A percentile compares a stretch with the other conserved stretches of the same genome.
phyloP scores from a whole-genome alignment of 768 basidiomycete genomes.

The Kwoniella europaea region DNA sequence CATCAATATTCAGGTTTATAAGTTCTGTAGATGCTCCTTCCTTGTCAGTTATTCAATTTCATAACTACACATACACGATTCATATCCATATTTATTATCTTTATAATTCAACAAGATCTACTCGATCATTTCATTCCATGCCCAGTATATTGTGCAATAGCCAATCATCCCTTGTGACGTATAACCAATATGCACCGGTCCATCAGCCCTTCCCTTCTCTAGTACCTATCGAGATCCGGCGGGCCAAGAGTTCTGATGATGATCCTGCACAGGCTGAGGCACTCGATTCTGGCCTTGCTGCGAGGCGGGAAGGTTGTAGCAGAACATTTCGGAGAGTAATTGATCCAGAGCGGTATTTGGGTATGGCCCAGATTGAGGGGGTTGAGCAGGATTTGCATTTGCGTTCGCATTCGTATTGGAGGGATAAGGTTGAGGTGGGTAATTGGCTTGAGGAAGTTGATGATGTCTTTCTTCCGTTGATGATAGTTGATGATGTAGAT shows the following conservation, averaged over 20 bases:
- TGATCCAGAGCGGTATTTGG: slow-evolving; percentile 38
- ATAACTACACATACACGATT: too few species aligned
- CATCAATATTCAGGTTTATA: too few species aligned
- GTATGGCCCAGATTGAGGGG: slow-evolving; percentile 1
- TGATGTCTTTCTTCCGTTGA: neutral
- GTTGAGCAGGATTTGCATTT: neutral
- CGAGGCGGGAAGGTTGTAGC: slow-evolving; percentile 23
- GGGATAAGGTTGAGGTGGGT: neutral
- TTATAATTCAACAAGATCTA: too few species aligned
- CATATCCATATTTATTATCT: too few species aligned
- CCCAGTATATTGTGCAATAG: too few species aligned
- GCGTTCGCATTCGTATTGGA: neutral
- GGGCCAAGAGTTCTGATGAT: slow-evolving; percentile 4
- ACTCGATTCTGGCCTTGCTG: slow-evolving; percentile 4
- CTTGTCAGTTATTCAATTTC: too few species aligned
- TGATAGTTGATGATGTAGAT: slow-evolving; percentile 3
- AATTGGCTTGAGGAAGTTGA: neutral
- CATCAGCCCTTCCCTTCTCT: neutral
- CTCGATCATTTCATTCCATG: too few species aligned
- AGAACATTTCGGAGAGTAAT: slow-evolving; percentile 44
- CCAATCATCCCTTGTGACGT: too few species aligned
- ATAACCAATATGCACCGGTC: too few species aligned
- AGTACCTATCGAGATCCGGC: neutral
- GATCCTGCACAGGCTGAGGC: neutral
- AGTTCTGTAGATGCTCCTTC: too few species aligned